Percentiles rank a stretch among this genome's conserved stretches.
These are phyloP conservation scores for Microbotryomycetes sp. DNA, from an alignment of 1,284 basidiomycete species.

Conservation along the genomic window DNA sequence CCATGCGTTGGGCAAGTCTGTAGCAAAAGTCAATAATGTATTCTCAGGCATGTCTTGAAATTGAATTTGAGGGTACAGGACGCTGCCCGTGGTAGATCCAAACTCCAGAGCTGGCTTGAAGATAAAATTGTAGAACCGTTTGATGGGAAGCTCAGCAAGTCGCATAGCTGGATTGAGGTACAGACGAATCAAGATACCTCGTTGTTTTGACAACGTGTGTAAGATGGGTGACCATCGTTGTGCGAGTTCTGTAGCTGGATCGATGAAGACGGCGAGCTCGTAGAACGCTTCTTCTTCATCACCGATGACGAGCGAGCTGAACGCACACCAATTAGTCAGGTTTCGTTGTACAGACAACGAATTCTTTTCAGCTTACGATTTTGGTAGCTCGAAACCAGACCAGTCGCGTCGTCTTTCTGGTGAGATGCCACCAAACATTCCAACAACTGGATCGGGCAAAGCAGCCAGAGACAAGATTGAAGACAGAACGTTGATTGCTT, in stretches of 20 bases:
- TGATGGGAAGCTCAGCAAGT: constrained; percentile 68
- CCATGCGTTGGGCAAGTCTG: constrained; percentile 87
- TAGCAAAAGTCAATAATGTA: constrained; percentile 80
- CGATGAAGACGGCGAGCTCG: constrained; percentile 67
- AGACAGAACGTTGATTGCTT: constrained; percentile 58
- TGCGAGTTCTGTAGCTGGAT: constrained; percentile 76
- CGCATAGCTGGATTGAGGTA: constrained; percentile 65
- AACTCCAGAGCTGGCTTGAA: constrained; percentile 58
- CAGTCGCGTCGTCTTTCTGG: constrained; percentile 53
- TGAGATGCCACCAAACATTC: constrained; percentile 50
- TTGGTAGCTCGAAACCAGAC: constrained; percentile 52
- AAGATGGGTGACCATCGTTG: constrained; percentile 78
- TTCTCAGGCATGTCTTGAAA: constrained; percentile 54
- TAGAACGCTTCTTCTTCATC: constrained; percentile 63
- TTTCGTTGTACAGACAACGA: background rate
- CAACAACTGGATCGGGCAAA: constrained; percentile 61
- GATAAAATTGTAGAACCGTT: constrained; percentile 86
- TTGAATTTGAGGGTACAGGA: constrained; percentile 46
- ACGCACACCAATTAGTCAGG: background rate
- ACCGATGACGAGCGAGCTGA: constrained; percentile 57
- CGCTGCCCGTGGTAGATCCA: constrained; percentile 48
- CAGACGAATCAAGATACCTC: constrained; percentile 58
- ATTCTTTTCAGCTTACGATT: constrained; percentile 58
- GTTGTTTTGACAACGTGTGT: constrained; percentile 46
- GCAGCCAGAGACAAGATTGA: constrained; percentile 61